A percentile compares a stretch with the other conserved stretches of the same genome.
phyloP scores from a whole-genome alignment of 1,139 yeast genomes.

The Suhomyces wounanorum region DNA sequence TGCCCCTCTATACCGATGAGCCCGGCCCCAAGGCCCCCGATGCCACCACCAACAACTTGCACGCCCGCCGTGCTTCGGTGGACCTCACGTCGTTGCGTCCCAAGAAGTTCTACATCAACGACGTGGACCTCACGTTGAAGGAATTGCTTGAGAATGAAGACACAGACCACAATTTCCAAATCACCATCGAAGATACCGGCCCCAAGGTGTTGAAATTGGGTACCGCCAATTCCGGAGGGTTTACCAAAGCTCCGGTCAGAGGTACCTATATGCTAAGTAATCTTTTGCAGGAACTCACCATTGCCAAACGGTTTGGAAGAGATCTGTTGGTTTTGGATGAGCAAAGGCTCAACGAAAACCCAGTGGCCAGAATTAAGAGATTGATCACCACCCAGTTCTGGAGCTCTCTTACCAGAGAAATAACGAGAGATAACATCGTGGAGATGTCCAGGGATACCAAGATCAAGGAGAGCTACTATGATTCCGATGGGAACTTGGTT shows the following conservation, averaged over 20 bases:
- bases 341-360: constrained; percentile 82
- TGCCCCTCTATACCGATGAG: constrained; percentile 30
- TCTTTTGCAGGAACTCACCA: constrained; percentile 82
- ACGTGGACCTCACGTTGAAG: constrained; percentile 71
- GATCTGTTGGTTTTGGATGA: constrained; percentile 79
- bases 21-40: constrained; percentile 4
- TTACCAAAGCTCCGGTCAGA: constrained; percentile 66
- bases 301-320: constrained; percentile 81
- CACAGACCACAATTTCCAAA: constrained; percentile 83
- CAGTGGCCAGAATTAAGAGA: constrained; percentile 75
- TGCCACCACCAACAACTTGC: not conserved
- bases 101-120: constrained; percentile 68
- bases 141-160: constrained; percentile 78
- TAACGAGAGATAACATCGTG: constrained; percentile 61
- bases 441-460: constrained; percentile 84
- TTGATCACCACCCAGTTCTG: constrained; percentile 79
- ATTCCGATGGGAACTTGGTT: constrained; percentile 34
- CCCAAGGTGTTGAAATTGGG: constrained; percentile 88
- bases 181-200: constrained; percentile 89
- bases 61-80: constrained; percentile 54
- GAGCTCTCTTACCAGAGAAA: constrained; percentile 73
- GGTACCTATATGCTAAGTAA: constrained; percentile 94
- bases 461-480: constrained; percentile 57
- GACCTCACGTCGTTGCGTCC: constrained; percentile 54
- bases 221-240: constrained; percentile 83